Evolutionary conservation across 148 eudicot species (phyloP).

Genomic region (Chenopodium formosanum): DNA sequence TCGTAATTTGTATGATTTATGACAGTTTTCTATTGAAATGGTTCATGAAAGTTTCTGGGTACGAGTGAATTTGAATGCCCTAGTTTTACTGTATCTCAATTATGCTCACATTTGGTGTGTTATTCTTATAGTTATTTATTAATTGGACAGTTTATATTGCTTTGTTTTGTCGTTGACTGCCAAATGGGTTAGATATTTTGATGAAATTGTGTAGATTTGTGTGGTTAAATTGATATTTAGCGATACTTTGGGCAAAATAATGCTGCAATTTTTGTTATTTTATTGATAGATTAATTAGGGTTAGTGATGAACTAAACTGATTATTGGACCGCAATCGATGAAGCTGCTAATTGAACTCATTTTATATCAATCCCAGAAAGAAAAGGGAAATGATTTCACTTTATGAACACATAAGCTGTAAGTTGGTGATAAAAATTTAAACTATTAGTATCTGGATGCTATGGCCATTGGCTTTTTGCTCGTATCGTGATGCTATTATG

Average conservation of each 20-base stretch:
- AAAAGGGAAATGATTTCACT: no score
- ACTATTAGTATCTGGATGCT: neutral
- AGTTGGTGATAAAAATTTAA: neutral
- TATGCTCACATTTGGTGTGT: neutral
- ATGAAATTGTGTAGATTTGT: neutral
- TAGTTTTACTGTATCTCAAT: constrained; percentile 1
- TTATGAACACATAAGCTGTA: no score
- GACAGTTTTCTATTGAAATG: neutral
- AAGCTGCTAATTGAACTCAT: neutral
- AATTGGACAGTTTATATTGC: neutral
- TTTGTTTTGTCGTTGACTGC: neutral
- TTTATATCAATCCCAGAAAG: no score
- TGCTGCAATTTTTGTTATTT: neutral
- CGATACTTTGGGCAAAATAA: neutral
- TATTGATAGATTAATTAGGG: neutral
- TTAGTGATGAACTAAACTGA: neutral
- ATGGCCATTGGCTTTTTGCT: neutral
- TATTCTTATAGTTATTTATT: neutral
- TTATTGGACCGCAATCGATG: neutral
- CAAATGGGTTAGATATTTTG: neutral
- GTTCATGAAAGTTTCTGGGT: constrained; percentile 11
- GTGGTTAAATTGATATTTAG: neutral
- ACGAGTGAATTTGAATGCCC: constrained; percentile 14
- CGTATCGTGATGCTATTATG: neutral
- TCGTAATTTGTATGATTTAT: neutral